These are phyloP conservation scores for Neonectria ditissima DNA, from an alignment of 2,329 filamentous ascomycete genomes.

Conservation along the genomic window DNA sequence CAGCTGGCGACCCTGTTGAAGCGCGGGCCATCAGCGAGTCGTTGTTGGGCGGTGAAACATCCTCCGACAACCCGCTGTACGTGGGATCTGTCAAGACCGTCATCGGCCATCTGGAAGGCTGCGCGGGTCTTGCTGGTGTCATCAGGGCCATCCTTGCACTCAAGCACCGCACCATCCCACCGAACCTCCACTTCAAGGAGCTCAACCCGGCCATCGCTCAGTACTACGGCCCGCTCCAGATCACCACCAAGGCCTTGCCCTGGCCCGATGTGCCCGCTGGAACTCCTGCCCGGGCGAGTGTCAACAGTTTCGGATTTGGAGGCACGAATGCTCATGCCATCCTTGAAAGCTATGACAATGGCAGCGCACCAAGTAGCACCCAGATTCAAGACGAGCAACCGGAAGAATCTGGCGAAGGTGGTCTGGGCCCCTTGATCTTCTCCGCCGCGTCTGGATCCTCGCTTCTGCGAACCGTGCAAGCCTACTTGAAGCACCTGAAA, in stretches of 20 bases:
- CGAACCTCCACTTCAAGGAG: conserved; percentile 60
- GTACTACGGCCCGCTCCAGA: conserved; percentile 30
- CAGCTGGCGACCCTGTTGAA: conserved; percentile 62
- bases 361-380: neutral
- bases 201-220: conserved; percentile 54
- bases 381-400: neutral
- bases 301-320: conserved; percentile 35
- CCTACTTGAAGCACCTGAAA: conserved; percentile 14
- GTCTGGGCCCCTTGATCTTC: conserved; percentile 14
- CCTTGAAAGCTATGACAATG: conserved; percentile 21
- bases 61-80: conserved; percentile 37
- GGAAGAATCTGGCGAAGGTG: neutral
- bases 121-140: conserved; percentile 59
- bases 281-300: conserved; percentile 25
- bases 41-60: conserved; percentile 43
- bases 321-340: conserved; percentile 33
- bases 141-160: conserved; percentile 62
- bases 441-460: conserved; percentile 23
- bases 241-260: conserved; percentile 25
- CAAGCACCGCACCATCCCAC: conserved; percentile 58
- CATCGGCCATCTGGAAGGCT: conserved; percentile 62
- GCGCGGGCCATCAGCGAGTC: conserved; percentile 58
- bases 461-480: conserved; percentile 10
- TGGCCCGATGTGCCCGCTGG: conserved; percentile 25
- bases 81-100: conserved; percentile 61